Evolutionary conservation across 352 stramenopile genomes (phyloP).

Genomic region (Ophiocytium majus): DNA sequence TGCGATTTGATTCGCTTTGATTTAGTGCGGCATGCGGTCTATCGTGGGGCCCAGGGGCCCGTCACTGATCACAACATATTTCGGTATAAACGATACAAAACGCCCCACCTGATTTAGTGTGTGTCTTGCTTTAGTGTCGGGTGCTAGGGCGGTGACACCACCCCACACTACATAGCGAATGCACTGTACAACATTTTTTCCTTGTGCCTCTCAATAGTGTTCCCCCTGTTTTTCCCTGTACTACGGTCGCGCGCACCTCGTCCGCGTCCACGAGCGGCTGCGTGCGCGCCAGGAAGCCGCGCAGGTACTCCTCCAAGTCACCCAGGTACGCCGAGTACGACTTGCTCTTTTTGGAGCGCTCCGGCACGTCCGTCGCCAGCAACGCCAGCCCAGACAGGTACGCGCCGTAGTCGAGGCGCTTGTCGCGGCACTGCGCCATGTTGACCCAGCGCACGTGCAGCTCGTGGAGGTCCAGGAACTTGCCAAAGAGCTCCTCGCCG

Average conservation of each 20-base stretch:
- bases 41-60: too few relatives aligned
- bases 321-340: slow-evolving; percentile 47
- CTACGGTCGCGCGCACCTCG: slow-evolving; percentile 42
- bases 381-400: slow-evolving; percentile 41
- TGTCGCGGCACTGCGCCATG: slow-evolving; percentile 54
- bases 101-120: too few relatives aligned
- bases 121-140: too few relatives aligned
- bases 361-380: slow-evolving; percentile 45
- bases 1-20: too few relatives aligned
- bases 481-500: slow-evolving; percentile 53
- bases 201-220: too few relatives aligned
- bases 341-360: slow-evolving; percentile 47
- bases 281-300: slow-evolving; percentile 66
- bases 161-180: too few relatives aligned
- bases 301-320: slow-evolving; percentile 66
- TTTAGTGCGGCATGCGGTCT: too few relatives aligned
- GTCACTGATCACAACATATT: too few relatives aligned
- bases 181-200: too few relatives aligned
- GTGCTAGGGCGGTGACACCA: too few relatives aligned
- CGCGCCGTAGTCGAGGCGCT: slow-evolving; percentile 52
- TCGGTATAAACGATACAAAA: too few relatives aligned
- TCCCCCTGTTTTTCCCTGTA: too few relatives aligned
- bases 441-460: slow-evolving; percentile 55
- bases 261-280: slow-evolving; percentile 67
- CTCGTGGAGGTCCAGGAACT: slow-evolving; percentile 56